Percentiles rank a stretch among this genome's conserved stretches.
phyloP scores from a whole-genome alignment of 2,329 filamentous ascomycete species.

The Trichoderma sp. region DNA sequence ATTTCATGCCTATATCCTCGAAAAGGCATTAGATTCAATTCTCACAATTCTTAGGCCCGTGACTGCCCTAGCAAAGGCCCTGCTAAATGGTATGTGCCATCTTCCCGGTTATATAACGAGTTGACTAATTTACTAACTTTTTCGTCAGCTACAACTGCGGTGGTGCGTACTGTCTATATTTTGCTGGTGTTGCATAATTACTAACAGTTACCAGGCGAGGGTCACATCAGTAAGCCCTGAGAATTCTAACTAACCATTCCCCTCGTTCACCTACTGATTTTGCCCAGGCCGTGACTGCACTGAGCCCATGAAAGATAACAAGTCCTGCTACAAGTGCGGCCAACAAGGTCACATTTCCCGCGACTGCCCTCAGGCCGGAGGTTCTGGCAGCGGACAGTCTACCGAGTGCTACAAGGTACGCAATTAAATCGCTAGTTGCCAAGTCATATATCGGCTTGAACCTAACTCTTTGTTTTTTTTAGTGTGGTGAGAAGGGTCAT shows the following conservation, averaged over 20 bases:
- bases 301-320: slow-evolving; percentile 80
- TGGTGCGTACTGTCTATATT: slow-evolving; percentile 47
- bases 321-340: slow-evolving; percentile 76
- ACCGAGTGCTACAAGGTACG: slow-evolving; percentile 85
- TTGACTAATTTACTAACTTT: slow-evolving; percentile 23
- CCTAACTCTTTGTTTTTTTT: slow-evolving; percentile 16
- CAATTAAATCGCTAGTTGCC: neutral
- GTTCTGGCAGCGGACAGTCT: slow-evolving; percentile 39
- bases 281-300: slow-evolving; percentile 79
- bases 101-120: neutral
- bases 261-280: neutral
- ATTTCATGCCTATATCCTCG: neutral
- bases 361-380: slow-evolving; percentile 64
- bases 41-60: slow-evolving; percentile 57
- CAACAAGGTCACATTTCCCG: slow-evolving; percentile 87
- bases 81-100: slow-evolving; percentile 67
- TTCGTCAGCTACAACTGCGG: slow-evolving; percentile 75
- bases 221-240: slow-evolving; percentile 69
- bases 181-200: slow-evolving; percentile 2
- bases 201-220: slow-evolving; percentile 48
- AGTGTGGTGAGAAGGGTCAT: slow-evolving; percentile 93
- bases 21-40: neutral
- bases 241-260: neutral
- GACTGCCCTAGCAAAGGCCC: slow-evolving; percentile 83
- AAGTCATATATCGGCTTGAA: neutral